Evolutionary conservation across 2,329 filamentous ascomycete genomes (phyloP), one percentile per base, ranked within the genome.

Genomic region (Colletotrichum siamense): DNA sequence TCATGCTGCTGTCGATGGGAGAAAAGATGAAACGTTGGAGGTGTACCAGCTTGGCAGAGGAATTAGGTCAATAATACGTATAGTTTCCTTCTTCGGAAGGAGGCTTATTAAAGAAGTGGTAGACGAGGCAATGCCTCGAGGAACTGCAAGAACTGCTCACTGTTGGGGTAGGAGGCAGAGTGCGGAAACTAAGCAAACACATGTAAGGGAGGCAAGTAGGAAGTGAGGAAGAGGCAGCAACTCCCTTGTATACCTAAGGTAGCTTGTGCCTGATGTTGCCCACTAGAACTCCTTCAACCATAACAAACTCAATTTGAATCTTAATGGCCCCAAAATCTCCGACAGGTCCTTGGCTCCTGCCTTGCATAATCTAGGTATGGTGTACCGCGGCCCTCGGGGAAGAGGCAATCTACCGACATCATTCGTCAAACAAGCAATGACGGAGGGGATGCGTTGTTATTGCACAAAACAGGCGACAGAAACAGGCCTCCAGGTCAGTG

Each of bases 371-470:
- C 44, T 22, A 22, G 44, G 28, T 62, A 34, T 3, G 30, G 57
- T 63, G 49, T 34, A 59, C 34, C 49, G 59, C 44, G 59, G 59
- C 16, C 30, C 36, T 52, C 22, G 57, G 71, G 64, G 59, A 18
- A 64, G 13, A 62, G 44, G 34, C 24, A 30, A 52, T 24, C 24
- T 62, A 12, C 66, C 16, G 22, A 28, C 39, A 39, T n/a, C 44
- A 66, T 39, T 44, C n/a, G 61, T 65, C 44, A 57, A 67, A 76
- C 18, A 62, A 69, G 34, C 22, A 36, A 74, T 74, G 74, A 76
- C 74, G 74, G 68, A 30, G 57, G 15, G 39, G 36, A 52, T 44
- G 22, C 52, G 70, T 55, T 34, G 30, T 64, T 26, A 64, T 67
- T 64, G 34, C 34, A 15, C 30, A 52, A 24, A 44, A 64, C 36